These are phyloP conservation scores for Handroanthus guayacan DNA, from an alignment of 257 asterid genomes.

Conservation along the genomic window DNA sequence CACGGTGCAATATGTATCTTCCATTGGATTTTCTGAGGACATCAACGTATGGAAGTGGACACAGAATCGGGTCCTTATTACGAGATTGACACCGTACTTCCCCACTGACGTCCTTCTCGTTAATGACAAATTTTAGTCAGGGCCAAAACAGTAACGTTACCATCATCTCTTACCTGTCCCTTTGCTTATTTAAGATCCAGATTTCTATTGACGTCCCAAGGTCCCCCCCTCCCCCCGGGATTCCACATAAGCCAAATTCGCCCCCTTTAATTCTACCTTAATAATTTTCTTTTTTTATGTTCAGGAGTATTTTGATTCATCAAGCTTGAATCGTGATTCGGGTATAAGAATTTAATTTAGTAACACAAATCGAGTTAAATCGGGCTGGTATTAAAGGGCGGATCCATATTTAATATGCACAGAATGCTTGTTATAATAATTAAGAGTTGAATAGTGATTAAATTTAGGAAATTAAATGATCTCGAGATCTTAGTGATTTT, in stretches of 20 bases:
- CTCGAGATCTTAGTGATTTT: too few species aligned
- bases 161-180: constrained; percentile 41
- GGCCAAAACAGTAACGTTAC: constrained; percentile 51
- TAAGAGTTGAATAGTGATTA: too few species aligned
- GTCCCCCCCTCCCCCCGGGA: constrained; percentile 37
- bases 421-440: too few species aligned
- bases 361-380: too few species aligned
- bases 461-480: too few species aligned
- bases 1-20: constrained; percentile 52
- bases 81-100: constrained; percentile 65
- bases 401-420: too few species aligned
- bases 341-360: too few species aligned
- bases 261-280: not conserved
- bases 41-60: constrained; percentile 46
- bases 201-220: constrained; percentile 46
- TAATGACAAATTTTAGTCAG: constrained; percentile 42
- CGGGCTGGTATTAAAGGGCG: too few species aligned
- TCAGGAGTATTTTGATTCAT: not conserved
- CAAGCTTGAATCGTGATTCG: too few species aligned
- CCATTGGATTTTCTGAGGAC: constrained; percentile 79
- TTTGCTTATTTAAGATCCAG: constrained; percentile 42
- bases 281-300: not conserved
- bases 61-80: constrained; percentile 49
- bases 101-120: constrained; percentile 39
- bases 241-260: constrained; percentile 28